Conservation (phyloP, 768 basidiomycete genomes). For the Leucocoprinus leucothites region DNA sequence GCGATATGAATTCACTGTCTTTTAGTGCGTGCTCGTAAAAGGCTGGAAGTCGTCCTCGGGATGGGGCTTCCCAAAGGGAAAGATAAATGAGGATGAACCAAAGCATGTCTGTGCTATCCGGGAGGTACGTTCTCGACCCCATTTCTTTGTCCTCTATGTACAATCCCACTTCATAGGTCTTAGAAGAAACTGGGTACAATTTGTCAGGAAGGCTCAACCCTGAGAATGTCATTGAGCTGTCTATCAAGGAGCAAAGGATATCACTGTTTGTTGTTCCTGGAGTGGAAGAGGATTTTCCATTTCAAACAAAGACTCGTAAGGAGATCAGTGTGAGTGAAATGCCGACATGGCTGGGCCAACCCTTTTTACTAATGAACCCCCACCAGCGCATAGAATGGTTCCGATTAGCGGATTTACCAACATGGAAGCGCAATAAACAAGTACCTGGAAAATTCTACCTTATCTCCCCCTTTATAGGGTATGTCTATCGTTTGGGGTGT, state of each 20-base stretch:
- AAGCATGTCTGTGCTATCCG: conserved; percentile 82
- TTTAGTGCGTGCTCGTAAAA: conserved; percentile 92
- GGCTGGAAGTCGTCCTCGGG: conserved; percentile 97
- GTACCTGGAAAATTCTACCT: conserved; percentile 85
- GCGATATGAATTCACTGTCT: background rate
- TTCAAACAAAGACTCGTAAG: conserved; percentile 93
- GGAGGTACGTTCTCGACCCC: conserved; percentile 58
- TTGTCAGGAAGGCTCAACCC: conserved; percentile 63
- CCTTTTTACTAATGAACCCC: background rate
- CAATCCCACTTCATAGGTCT: conserved; percentile 51
- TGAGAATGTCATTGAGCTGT: conserved; percentile 74
- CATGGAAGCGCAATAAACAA: conserved; percentile 80
- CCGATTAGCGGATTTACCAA: conserved; percentile 81
- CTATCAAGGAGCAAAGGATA: conserved; percentile 87
- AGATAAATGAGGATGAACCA: conserved; percentile 94
- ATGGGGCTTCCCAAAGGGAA: conserved; percentile 99
- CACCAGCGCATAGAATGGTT: conserved; percentile 96
- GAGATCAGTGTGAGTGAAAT: conserved; percentile 84
- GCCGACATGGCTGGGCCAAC: background rate
- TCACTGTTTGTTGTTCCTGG: conserved; percentile 88
- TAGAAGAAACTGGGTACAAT: conserved; percentile 97
- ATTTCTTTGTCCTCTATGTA: conserved; percentile 12
- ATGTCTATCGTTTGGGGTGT: conserved; percentile 22
- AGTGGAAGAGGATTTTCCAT: conserved; percentile 83
- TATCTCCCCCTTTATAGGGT: conserved; percentile 92